Evolutionary conservation across 2,329 filamentous ascomycete species (phyloP), one percentile per base, ranked within the genome.

Genomic region (Aspergillus brunneoviolaceus): DNA sequence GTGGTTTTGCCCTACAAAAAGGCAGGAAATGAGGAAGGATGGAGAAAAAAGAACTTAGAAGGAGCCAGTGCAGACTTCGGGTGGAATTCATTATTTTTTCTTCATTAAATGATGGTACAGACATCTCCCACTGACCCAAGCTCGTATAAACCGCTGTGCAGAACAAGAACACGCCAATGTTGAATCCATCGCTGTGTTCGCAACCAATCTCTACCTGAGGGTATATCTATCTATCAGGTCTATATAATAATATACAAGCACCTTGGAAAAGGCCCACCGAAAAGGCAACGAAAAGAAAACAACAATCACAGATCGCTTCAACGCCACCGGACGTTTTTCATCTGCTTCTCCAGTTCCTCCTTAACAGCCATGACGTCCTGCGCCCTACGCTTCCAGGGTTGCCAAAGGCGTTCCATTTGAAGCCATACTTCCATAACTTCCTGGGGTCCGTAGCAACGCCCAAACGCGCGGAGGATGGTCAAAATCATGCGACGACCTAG

Each of bases 341-440:
- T 68, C 54, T 77, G 75, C 47, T 66, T 71, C 49, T 74, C 69
- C 42, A 79, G 65, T 61, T 77, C 76, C 51, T 75, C 71, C 54
- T 69, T 74, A 48, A 78, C 68, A 33, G 70, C 71, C 51, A 72
- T 57, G 23, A 77, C 72, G 63, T 79, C 77, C 49, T 65, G 54
- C 49, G 69, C 65, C 50, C 71, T 75, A 58, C 74, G 74, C 49
- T 71, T 72, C 35, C 70, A 59, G n/a, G 70, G 70, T 35, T 74
- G 71, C 77, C 77, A 79, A 35, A 78, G 69, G n/a, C 68, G 68
- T 51, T 78, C 75, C 48, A 79, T 72, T 58, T 74, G 70, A 19
- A 72, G 54, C 74, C 76, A 79, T 25, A 71, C 72, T 29, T 76
- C 71, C 58, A 76, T 67, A 16, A 79, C 67, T 57, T 74, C 74